phyloP scores from a whole-genome alignment of 768 basidiomycete species.

The Auricularia sp. region DNA sequence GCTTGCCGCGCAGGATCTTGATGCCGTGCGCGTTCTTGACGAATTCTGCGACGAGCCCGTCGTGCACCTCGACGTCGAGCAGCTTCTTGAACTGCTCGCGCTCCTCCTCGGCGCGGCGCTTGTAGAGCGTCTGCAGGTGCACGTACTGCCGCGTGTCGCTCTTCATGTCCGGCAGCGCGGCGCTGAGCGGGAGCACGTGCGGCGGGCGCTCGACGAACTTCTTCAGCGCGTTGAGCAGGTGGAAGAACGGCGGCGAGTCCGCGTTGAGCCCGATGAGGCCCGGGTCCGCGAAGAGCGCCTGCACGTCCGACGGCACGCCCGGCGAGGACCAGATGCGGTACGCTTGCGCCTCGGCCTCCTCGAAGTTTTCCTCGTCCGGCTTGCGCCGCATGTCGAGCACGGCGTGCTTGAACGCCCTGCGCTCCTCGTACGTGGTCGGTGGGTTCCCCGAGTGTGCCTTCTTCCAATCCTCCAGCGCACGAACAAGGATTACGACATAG shows the following conservation, averaged over 20 bases:
- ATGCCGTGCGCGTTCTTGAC: constrained; percentile 74
- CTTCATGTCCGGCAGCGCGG: constrained; percentile 93
- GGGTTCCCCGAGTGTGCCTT: constrained; percentile 58
- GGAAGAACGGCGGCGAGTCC: constrained; percentile 61
- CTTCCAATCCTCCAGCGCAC: constrained; percentile 77
- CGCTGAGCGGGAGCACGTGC: constrained; percentile 69
- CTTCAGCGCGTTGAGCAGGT: constrained; percentile 64
- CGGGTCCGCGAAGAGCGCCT: constrained; percentile 52
- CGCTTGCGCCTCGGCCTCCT: constrained; percentile 84
- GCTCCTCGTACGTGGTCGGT: constrained; percentile 49
- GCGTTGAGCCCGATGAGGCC: constrained; percentile 34
- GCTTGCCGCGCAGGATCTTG: constrained; percentile 51
- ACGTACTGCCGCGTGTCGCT: constrained; percentile 78
- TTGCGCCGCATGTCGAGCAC: constrained; percentile 60
- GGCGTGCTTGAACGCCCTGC: constrained; percentile 63
- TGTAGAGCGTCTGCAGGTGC: constrained; percentile 77
- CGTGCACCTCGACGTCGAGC: constrained; percentile 31
- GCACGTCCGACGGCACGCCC: constrained; percentile 57
- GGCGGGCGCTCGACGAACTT: constrained; percentile 46
- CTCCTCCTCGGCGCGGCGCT: constrained; percentile 61
- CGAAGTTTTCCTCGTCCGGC: constrained; percentile 92
- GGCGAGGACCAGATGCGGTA: constrained; percentile 67
- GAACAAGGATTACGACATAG: constrained; percentile 80
- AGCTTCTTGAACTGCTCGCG: constrained; percentile 34
- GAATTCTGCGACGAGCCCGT: constrained; percentile 54